Percentiles rank a stretch among this genome's conserved stretches.
phyloP scores from a whole-genome alignment of 176 grass and related monocot genomes.

The Saccharum officinarum region DNA sequence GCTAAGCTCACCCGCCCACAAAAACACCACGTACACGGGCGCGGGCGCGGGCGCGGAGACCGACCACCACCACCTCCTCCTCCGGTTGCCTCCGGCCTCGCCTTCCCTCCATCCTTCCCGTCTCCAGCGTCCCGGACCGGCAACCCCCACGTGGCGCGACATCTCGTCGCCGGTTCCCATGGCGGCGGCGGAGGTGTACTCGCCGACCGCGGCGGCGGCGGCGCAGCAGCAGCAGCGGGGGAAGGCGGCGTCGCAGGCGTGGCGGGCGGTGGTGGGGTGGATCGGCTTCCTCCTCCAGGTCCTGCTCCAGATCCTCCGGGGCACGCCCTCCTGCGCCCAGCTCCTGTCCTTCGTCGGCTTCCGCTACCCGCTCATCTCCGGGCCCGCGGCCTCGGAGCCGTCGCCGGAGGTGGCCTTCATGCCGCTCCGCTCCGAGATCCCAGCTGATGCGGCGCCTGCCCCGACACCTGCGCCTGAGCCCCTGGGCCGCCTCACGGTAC shows the following conservation, averaged over 20 bases:
- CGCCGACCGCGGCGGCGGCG: slow-evolving; percentile 51
- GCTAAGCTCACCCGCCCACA: slow-evolving; percentile 50
- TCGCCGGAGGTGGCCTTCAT: slow-evolving; percentile 70
- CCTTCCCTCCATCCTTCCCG: not conserved
- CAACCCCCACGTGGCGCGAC: not conserved
- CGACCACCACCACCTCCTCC: slow-evolving; percentile 27
- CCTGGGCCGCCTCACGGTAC: slow-evolving; percentile 72
- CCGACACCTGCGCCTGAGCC: slow-evolving; percentile 38
- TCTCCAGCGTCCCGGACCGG: not conserved
- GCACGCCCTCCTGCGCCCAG: slow-evolving; percentile 83
- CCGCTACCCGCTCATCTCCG: slow-evolving; percentile 71
- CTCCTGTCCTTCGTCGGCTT: slow-evolving; percentile 90
- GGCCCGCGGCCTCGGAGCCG: slow-evolving; percentile 41
- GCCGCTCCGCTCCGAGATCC: slow-evolving; percentile 71
- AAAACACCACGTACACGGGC: slow-evolving; percentile 14
- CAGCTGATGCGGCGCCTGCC: slow-evolving; percentile 51
- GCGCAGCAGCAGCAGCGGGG: slow-evolving; percentile 56
- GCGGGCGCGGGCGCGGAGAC: slow-evolving; percentile 18
- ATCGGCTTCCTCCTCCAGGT: slow-evolving; percentile 78
- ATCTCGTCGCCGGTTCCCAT: slow-evolving; percentile 30
- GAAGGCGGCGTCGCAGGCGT: slow-evolving; percentile 62
- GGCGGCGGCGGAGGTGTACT: slow-evolving; percentile 58
- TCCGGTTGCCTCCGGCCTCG: slow-evolving; percentile 29
- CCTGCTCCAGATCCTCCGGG: slow-evolving; percentile 84
- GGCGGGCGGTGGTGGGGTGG: slow-evolving; percentile 80